A percentile compares a stretch with the other conserved stretches of the same genome.
phyloP scores from a whole-genome alignment of 202 grass and related monocot species.

The Bolboschoenoplectus hybrid region DNA sequence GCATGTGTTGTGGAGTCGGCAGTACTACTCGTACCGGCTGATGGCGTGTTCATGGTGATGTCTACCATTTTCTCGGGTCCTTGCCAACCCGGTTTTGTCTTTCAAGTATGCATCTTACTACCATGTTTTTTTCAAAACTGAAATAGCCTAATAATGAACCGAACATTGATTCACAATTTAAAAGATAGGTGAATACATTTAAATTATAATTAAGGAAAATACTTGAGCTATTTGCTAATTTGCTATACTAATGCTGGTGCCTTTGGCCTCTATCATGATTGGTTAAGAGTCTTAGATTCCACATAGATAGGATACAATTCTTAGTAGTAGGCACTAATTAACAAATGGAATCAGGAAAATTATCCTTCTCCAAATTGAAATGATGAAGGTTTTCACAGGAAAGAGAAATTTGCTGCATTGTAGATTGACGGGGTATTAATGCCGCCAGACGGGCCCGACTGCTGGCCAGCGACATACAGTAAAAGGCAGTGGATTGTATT shows the following conservation, averaged over 20 bases:
- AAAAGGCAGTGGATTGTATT: conserved; percentile 68
- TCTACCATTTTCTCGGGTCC: conserved; percentile 71
- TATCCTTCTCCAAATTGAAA: neutral
- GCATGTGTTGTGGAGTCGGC: conserved; percentile 46
- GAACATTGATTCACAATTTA: conserved; percentile 1
- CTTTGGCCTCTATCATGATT: neutral
- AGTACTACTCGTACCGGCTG: conserved; percentile 59
- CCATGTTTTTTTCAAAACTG: too few relatives aligned
- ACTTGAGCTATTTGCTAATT: neutral
- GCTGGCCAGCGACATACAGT: conserved; percentile 64
- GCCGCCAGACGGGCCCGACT: conserved; percentile 63
- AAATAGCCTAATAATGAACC: neutral
- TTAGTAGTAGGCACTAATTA: neutral
- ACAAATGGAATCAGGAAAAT: neutral
- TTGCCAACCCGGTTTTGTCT: conserved; percentile 47
- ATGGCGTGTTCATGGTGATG: conserved; percentile 73
- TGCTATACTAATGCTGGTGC: neutral
- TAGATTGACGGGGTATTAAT: conserved; percentile 75
- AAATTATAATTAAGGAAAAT: neutral
- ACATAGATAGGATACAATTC: neutral
- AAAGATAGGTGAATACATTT: neutral
- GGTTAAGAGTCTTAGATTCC: neutral
- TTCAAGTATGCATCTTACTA: conserved; percentile 50
- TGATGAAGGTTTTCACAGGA: neutral
- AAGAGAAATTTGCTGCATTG: neutral